Evolutionary conservation across 2,329 filamentous ascomycete species (phyloP), one percentile per base, ranked within the genome.

Genomic region (Penicillium sp.): DNA sequence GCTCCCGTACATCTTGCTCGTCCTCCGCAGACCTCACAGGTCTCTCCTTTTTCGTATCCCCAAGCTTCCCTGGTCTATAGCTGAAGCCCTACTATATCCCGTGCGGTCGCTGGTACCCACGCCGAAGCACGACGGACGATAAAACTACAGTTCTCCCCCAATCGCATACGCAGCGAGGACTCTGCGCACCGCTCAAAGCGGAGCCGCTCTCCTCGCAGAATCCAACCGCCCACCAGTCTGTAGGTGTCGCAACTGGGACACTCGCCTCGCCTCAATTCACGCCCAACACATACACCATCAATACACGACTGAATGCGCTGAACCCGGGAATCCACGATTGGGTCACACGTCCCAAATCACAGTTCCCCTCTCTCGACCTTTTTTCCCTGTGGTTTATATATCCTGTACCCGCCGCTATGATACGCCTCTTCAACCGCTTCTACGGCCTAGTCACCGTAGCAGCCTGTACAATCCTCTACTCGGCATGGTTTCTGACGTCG

Each of bases 361-460:
- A 14, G 3, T 13, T 14, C 22, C 31, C 7, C 22, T 18, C 46
- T 3, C 31, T 49, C 13, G 3, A n/a, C 18, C n/a, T 10, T 27
- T 27, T 31, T 14, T n/a, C 46, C 46, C 27, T 27, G 27, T 27
- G 9, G 10, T 35, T 35, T 18, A 33, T 22, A 44, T 18, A 54
- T n/a, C 19, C 24, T 19, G 19, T 22, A 27, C 24, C 24, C 16
- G n/a, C 19, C 27, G 27, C 31, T 13, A 68, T 56, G 62, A 69
- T 74, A 61, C 68, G 66, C 55, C 64, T 70, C 35, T 66, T 69
- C 46, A 70, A 65, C 50, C 69, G 67, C 49, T 73, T 75, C 60
- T 72, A 75, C 54, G 63, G 62, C 43, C 61, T 75, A 27, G 71
- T 65, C 62, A 65, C 63, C 46, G 60, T 74, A 37, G 69, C 70